Evolutionary conservation across 768 basidiomycete species (phyloP).

Genomic region (Lactarius trivialis): DNA sequence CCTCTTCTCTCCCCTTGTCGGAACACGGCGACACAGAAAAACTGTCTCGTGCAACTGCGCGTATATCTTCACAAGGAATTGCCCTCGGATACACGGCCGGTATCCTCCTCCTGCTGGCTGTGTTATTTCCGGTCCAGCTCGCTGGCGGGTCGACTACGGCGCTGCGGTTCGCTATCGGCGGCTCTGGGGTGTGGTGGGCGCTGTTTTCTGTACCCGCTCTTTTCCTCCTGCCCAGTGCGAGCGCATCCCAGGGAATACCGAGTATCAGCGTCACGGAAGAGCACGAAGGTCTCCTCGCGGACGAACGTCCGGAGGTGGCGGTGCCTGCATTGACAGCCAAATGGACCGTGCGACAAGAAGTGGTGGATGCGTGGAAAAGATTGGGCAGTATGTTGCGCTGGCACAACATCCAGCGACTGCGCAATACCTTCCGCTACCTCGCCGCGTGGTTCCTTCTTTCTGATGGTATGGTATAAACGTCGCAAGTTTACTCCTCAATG

Average conservation of each 20-base stretch:
- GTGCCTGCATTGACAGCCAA: constrained; percentile 6
- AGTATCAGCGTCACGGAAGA: constrained; percentile 11
- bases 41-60: constrained; percentile 69
- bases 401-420: constrained; percentile 64
- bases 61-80: constrained; percentile 79
- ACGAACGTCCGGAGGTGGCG: background rate
- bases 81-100: constrained; percentile 84
- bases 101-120: constrained; percentile 64
- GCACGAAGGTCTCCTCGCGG: constrained; percentile 17
- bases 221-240: constrained; percentile 55
- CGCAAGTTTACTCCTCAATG: background rate
- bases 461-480: constrained; percentile 53
- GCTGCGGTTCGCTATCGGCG: constrained; percentile 74
- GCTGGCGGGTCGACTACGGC: constrained; percentile 73
- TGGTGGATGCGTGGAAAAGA: constrained; percentile 65
- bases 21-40: constrained; percentile 40
- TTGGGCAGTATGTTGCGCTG: constrained; percentile 70
- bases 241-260: constrained; percentile 20
- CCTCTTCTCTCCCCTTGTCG: constrained; percentile 20
- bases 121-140: constrained; percentile 69
- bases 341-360: constrained; percentile 47
- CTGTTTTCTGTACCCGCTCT: constrained; percentile 74
- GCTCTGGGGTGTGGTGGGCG: constrained; percentile 88
- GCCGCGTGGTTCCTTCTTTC: constrained; percentile 93
- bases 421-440: constrained; percentile 84